Evolutionary conservation across 2,329 filamentous ascomycete genomes (phyloP).

Genomic region (Apiospora sp.): DNA sequence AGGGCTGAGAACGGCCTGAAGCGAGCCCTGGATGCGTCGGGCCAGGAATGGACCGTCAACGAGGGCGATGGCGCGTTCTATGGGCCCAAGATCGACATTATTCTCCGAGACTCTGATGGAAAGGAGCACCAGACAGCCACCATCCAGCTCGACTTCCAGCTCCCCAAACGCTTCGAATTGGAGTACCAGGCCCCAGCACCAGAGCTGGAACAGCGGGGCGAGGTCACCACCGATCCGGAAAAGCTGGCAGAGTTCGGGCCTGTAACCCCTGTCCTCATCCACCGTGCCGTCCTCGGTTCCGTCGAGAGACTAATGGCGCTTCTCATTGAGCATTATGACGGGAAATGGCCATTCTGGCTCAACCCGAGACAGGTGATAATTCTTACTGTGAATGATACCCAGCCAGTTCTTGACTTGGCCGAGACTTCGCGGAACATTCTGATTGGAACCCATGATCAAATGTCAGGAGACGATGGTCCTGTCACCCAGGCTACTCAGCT

Average conservation of each 20-base stretch:
- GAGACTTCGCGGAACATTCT: constrained; percentile 57
- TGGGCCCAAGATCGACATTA: constrained; percentile 90
- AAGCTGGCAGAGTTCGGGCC: constrained; percentile 61
- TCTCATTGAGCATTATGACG: constrained; percentile 82
- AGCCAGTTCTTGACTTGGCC: constrained; percentile 59
- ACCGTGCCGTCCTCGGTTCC: constrained; percentile 84
- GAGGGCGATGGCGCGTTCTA: constrained; percentile 90
- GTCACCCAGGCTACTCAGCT: constrained; percentile 66
- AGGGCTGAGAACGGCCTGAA: constrained; percentile 73
- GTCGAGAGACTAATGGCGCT: constrained; percentile 86
- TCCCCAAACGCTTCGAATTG: constrained; percentile 82
- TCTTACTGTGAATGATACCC: constrained; percentile 72
- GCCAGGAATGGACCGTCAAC: constrained; percentile 76
- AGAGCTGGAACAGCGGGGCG: constrained; percentile 63
- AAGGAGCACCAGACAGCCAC: constrained; percentile 91
- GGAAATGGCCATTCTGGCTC: constrained; percentile 88
- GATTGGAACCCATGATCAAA: constrained; percentile 49
- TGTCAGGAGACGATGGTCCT: constrained; percentile 43
- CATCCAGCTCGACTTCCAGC: constrained; percentile 88
- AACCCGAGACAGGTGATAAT: constrained; percentile 81
- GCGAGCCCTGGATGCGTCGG: constrained; percentile 67
- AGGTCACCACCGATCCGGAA: constrained; percentile 56
- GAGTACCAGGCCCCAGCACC: constrained; percentile 76
- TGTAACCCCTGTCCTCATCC: constrained; percentile 80
- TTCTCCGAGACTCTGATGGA: constrained; percentile 79